Conservation (phyloP, 805 yeast species). For the Yamadazyma insecticola region DNA sequence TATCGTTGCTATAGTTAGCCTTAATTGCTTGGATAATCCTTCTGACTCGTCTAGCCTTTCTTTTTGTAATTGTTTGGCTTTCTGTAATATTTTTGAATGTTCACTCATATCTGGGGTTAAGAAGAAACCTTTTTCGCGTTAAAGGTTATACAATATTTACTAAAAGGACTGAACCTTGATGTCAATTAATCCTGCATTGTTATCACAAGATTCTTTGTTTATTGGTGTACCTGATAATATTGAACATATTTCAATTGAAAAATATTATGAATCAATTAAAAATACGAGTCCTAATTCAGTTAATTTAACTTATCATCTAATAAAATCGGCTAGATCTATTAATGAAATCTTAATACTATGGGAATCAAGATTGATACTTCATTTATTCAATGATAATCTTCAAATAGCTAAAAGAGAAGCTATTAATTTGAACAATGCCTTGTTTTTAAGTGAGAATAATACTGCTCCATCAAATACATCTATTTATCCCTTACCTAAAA, state of each 20-base stretch:
- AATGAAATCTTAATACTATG: constrained; percentile 21
- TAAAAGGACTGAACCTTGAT: too few species aligned
- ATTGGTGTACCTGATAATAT: background rate
- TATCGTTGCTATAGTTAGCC: constrained; percentile 17
- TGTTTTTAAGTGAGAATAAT: constrained; percentile 29
- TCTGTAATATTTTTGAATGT: constrained; percentile 23
- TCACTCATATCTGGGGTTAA: constrained; percentile 2
- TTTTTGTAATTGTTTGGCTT: constrained; percentile 32
- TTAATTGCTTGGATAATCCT: constrained; percentile 22
- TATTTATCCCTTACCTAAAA: constrained; percentile 34
- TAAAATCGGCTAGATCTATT: constrained; percentile 4
- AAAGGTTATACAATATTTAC: too few species aligned
- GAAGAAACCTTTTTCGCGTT: too few species aligned
- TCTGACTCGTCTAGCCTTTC: constrained; percentile 22
- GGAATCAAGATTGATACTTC: constrained; percentile 31
- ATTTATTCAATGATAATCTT: constrained; percentile 26
- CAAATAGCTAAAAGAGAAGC: constrained; percentile 33
- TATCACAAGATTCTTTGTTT: constrained; percentile 6
- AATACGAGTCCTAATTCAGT: constrained; percentile 1
- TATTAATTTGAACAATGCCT: constrained; percentile 28
- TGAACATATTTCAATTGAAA: background rate
- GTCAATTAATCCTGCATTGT: too few species aligned
- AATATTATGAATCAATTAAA: constrained; percentile 1
- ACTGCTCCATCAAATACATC: constrained; percentile 6
- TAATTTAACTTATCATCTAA: constrained; percentile 5